A percentile compares a stretch with the other conserved stretches of the same genome.
phyloP scores from a whole-genome alignment of 305 asterid species.

The Fraxinus baroniana region DNA sequence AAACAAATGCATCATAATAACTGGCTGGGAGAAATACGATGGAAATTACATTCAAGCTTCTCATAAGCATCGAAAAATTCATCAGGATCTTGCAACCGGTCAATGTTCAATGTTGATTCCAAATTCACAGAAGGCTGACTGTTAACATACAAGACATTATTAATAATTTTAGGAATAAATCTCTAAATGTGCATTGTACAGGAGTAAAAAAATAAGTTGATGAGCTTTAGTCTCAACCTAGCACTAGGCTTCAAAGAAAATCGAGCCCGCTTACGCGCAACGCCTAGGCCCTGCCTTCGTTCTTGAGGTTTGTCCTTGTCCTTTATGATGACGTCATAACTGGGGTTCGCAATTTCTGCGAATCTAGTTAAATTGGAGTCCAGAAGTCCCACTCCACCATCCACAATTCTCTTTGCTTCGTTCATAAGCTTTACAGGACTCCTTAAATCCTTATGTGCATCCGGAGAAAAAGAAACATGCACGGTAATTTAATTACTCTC shows the following conservation, averaged over 20 bases:
- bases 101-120: constrained; percentile 44
- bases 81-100: constrained; percentile 62
- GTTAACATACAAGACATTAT: constrained; percentile 26
- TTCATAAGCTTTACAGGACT: constrained; percentile 60
- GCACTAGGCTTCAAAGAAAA: constrained; percentile 55
- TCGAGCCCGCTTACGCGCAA: constrained; percentile 52
- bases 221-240: constrained; percentile 39
- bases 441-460: constrained; percentile 33
- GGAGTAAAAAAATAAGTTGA: background rate
- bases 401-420: constrained; percentile 67
- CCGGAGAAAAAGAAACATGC: constrained; percentile 10
- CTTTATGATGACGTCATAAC: constrained; percentile 40
- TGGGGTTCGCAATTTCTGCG: constrained; percentile 29
- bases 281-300: constrained; percentile 71
- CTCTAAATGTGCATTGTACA: background rate
- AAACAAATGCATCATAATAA: constrained; percentile 9
- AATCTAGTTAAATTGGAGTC: constrained; percentile 41
- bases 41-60: constrained; percentile 58
- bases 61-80: constrained; percentile 64
- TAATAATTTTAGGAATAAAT: background rate
- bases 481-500: background rate
- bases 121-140: constrained; percentile 57
- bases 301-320: constrained; percentile 59
- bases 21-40: background rate
- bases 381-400: constrained; percentile 49